Evolutionary conservation across 2,329 filamentous ascomycete species (phyloP).

Genomic region (Venturia oleaginea): DNA sequence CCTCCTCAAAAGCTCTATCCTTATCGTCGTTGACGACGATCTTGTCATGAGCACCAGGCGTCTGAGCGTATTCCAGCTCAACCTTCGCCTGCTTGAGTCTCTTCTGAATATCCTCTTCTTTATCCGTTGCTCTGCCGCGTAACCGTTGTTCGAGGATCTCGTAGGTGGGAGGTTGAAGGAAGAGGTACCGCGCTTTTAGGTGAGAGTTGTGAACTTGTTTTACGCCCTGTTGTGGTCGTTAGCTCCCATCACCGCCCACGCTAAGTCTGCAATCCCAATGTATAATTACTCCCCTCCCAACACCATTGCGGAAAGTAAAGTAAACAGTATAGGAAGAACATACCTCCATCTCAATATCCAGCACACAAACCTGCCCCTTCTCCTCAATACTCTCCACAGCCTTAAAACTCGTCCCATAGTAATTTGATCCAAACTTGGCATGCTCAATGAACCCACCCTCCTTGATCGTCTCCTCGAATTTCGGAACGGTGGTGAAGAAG

Average conservation of each 20-base stretch:
- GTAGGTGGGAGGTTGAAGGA: constrained; percentile 70
- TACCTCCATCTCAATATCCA: constrained; percentile 92
- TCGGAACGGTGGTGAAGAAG: constrained; percentile 61
- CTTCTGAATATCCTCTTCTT: constrained; percentile 40
- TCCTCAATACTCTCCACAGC: constrained; percentile 68
- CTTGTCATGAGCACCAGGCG: constrained; percentile 41
- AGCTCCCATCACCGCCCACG: constrained; percentile 26
- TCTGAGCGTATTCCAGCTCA: constrained; percentile 33
- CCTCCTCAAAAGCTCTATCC: constrained; percentile 39
- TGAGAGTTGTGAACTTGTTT: constrained; percentile 72
- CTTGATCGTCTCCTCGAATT: constrained; percentile 59
- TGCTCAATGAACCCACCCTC: constrained; percentile 74
- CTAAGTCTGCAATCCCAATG: neutral
- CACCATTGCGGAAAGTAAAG: neutral
- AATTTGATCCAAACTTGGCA: constrained; percentile 76
- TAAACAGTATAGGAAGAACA: constrained; percentile 32
- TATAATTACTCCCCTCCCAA: neutral
- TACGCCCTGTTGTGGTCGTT: constrained; percentile 47
- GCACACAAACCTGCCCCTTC: constrained; percentile 64
- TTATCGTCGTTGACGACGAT: constrained; percentile 44
- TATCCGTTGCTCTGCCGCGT: constrained; percentile 33
- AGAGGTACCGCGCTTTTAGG: constrained; percentile 66
- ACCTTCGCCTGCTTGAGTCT: constrained; percentile 39
- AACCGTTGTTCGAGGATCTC: constrained; percentile 59
- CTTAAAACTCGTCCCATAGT: constrained; percentile 75